Evolutionary conservation across 169 alveolate species (phyloP).

Genomic region (Plasmodium vinckei): DNA sequence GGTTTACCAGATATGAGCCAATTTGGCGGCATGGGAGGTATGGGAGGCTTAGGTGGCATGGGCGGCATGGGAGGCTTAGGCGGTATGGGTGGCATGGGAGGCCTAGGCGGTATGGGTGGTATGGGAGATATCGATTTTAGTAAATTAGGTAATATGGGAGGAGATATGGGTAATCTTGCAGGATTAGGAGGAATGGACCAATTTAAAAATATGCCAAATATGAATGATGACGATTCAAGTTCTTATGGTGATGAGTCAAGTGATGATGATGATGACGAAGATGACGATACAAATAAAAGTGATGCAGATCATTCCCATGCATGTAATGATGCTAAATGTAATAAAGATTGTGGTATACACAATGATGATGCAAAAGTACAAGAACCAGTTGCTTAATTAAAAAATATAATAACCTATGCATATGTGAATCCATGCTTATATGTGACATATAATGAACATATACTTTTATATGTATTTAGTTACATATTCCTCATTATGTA

Average conservation of each 20-base stretch:
- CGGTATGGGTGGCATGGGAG: constrained; percentile 78
- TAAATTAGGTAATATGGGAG: constrained; percentile 72
- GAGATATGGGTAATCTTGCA: constrained; percentile 67
- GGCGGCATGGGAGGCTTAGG: constrained; percentile 81
- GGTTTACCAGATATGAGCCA: constrained; percentile 73
- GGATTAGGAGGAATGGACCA: constrained; percentile 76
- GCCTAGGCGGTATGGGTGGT: constrained; percentile 58
- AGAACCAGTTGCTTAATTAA: constrained; percentile 71
- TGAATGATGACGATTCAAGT: constrained; percentile 72
- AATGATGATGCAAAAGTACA: constrained; percentile 55
- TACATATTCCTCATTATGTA: constrained; percentile 2
- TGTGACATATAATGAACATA: background rate
- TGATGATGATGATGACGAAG: constrained; percentile 65
- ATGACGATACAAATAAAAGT: constrained; percentile 27
- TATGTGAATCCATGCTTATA: background rate
- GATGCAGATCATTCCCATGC: constrained; percentile 24
- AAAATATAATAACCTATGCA: background rate
- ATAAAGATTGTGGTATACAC: constrained; percentile 2
- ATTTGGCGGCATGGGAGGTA: constrained; percentile 71
- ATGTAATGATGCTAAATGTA: constrained; percentile 43
- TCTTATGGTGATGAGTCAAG: constrained; percentile 72
- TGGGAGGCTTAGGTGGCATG: constrained; percentile 79
- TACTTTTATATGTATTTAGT: constrained; percentile 3
- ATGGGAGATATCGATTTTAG: constrained; percentile 71
- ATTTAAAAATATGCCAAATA: constrained; percentile 75